Base-by-base conservation (phyloP, 148 eudicot species). In the Nepenthes mirabilis region DNA sequence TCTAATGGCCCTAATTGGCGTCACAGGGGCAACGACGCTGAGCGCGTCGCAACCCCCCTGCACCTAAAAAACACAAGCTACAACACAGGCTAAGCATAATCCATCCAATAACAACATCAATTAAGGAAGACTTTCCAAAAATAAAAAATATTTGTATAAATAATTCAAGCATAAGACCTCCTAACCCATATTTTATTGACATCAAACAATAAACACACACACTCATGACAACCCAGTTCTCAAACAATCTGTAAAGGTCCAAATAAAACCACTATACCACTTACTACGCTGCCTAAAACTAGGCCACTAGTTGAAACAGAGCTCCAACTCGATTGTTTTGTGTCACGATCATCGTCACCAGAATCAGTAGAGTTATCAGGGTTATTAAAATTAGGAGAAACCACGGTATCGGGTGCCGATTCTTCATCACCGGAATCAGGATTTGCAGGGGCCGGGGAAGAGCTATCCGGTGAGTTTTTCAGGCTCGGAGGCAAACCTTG, bases 401-500 rank as follows among this genome's bases (percentile, higher is more conserved):
- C 74, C 0, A 75, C 11, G 0, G 91, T 82, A 1, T 81, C 87
- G 5, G 93, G 90, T 0, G 68, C 81, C 0, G 86, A 67, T 5
- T 75, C 74, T 10, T 82, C 86, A 2, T 79, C 83, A 5, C 85
- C 87, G 2, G 83, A 58, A 1, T 72, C 72, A 0, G 87, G 77
- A 70, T 65, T 65, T 0, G 67, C 35, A 0, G 97, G 89, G 1
- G 77, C 75, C 1, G 84, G 84, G 35, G 93, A 50, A 14, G 65
- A 49, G 2, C 14, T 11, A 1, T 64, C 70, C 0, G 86, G 60
- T 1, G 81, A 76, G 34, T 61, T 48, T 59, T 57, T 77, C 2
- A 90, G 70, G 52, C 79, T 75, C 0, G 77, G 67, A 5, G 98
- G 96, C 61, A 91, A 58, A 9, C 98, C 98, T 61, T 78, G 72